Evolutionary conservation across 1,139 yeast species (phyloP), one percentile per base, ranked within the genome.

Genomic region (Scheffersomyces insectosa): DNA sequence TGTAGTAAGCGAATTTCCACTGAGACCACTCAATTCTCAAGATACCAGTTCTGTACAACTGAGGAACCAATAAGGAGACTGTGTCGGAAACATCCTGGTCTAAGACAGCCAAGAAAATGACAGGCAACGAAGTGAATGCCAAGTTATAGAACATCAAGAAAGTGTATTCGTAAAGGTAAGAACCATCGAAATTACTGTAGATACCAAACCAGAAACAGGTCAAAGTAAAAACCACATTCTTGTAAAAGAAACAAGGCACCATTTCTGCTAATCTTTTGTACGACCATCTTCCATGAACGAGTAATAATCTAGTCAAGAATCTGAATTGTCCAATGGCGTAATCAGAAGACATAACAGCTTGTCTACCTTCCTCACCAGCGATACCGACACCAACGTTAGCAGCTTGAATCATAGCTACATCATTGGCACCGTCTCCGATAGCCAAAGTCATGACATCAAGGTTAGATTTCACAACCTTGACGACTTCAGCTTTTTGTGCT

Each of bases 331-430:
- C 85, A 51, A 81, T 65, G n/a, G 82, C 85, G 58, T 80, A 81
- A 60, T 81, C 86, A 1, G 85, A 77, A 2, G 84, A 78, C 85
- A 81, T 81, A 8, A 77, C 85, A 1, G 85, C 85, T 57, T 80
- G 85, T 52, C 85, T 64, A 50, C 86, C 86, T 63, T 81, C 86
- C 62, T 80, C 85, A 48, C 86, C 86, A 4, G 85, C 86, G 52
- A 81, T 81, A 52, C 86, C 86, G 38, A 81, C 79, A 43, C 86
- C 86, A 38, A 81, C 79, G 59, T 81, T 77, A 3, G 86, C 83
- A 8, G 84, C 78, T 60, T 81, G 86, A 50, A 81, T 81, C 86
- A 81, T 81, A 7, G 86, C 83, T 39, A 81, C 86, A 60, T 81
- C 86, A 56, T 81, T 81, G 16, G 86, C 84, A 48, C 86, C 86